Evolutionary conservation across 495 filamentous ascomycete species (phyloP).

Genomic region (Aspergillus homomorphus): DNA sequence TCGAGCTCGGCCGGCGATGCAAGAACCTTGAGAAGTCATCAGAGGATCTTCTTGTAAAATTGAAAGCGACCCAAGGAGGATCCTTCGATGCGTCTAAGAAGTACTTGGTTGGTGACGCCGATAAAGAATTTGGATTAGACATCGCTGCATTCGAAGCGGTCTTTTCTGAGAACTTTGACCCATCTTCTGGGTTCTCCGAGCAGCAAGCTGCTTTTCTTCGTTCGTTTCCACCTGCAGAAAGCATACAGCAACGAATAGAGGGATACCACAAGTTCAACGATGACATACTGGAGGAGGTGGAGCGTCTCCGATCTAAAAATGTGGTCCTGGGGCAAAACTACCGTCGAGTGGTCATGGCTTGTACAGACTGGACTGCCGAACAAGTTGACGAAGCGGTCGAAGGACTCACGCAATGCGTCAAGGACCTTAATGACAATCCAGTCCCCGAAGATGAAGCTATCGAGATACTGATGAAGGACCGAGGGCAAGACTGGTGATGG

Average conservation of each 20-base stretch:
- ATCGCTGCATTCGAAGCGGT: constrained; percentile 32
- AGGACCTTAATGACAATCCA: constrained; percentile 48
- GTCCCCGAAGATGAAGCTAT: constrained; percentile 48
- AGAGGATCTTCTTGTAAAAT: constrained; percentile 40
- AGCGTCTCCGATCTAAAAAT: constrained; percentile 42
- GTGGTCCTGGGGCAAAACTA: constrained; percentile 46
- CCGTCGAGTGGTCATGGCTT: constrained; percentile 49
- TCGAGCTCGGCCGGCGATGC: constrained; percentile 58
- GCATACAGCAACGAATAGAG: constrained; percentile 28
- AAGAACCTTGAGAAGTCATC: constrained; percentile 57
- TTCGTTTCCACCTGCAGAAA: constrained; percentile 27
- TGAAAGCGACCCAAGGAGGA: constrained; percentile 33
- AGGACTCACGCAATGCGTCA: constrained; percentile 45
- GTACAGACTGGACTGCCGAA: constrained; percentile 44
- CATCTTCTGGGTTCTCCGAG: constrained; percentile 36
- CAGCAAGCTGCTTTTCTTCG: constrained; percentile 36
- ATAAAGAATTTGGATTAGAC: constrained; percentile 49
- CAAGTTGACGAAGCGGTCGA: constrained; percentile 48
- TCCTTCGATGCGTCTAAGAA: constrained; percentile 29
- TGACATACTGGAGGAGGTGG: constrained; percentile 37
- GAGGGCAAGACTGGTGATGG: constrained; percentile 48
- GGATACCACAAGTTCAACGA: constrained; percentile 37
- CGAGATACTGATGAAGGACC: constrained; percentile 48
- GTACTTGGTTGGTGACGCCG: constrained; percentile 51
- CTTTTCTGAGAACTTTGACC: constrained; percentile 37